Percentiles rank a stretch among this genome's conserved stretches.
These are phyloP conservation scores for Rhizomucor miehei DNA, from an alignment of 371 early-diverging fungal genomes.

Conservation along the genomic window DNA sequence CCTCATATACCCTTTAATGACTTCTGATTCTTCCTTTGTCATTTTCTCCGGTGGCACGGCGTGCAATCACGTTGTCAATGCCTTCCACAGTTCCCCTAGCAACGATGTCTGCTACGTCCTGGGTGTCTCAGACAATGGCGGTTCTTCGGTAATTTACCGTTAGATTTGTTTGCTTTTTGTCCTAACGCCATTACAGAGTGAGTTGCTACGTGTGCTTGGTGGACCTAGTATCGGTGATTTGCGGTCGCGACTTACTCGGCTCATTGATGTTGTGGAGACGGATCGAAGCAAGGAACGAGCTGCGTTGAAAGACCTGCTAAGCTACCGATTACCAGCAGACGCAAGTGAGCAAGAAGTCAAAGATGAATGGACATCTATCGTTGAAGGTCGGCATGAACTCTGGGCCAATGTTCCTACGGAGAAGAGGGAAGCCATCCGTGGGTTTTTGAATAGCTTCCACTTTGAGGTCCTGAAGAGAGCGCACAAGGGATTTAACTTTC, in stretches of 20 bases:
- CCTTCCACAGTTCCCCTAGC: constrained; percentile 52
- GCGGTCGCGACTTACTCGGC: constrained; percentile 54
- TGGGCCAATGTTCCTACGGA: constrained; percentile 60
- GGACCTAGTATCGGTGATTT: constrained; percentile 72
- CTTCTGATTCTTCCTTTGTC: constrained; percentile 30
- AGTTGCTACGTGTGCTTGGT: constrained; percentile 62
- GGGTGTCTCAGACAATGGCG: constrained; percentile 76
- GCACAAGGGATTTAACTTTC: constrained; percentile 67
- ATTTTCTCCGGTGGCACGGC: constrained; percentile 76
- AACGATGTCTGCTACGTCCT: constrained; percentile 64
- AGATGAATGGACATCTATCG: constrained; percentile 60
- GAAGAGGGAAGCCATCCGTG: constrained; percentile 67
- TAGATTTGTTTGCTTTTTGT: neutral
- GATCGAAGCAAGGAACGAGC: constrained; percentile 22
- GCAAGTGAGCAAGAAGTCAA: constrained; percentile 44
- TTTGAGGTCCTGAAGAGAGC: constrained; percentile 63
- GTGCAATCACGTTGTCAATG: constrained; percentile 55
- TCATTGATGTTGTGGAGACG: constrained; percentile 43
- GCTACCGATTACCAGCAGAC: constrained; percentile 59
- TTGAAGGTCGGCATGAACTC: constrained; percentile 60
- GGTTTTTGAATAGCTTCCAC: constrained; percentile 66
- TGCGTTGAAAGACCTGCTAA: constrained; percentile 61
- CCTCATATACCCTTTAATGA: neutral
- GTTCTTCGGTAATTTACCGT: constrained; percentile 45
- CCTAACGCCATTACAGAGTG: constrained; percentile 24